Evolutionary conservation across 495 filamentous ascomycete genomes (phyloP), one percentile per base, ranked within the genome.

Genomic region (Oidiodendron maius): DNA sequence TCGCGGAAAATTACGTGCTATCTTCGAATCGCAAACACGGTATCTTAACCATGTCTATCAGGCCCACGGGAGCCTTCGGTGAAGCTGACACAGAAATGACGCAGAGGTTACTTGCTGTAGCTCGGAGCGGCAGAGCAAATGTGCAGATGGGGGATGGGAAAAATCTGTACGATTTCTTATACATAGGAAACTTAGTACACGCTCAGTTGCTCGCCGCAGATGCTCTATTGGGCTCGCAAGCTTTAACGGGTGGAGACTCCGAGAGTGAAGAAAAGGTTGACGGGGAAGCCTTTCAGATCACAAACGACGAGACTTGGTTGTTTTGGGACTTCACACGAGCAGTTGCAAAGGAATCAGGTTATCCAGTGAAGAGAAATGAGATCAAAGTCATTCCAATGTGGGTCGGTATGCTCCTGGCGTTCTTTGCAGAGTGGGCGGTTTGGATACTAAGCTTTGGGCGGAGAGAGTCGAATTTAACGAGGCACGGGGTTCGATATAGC

Each of bases 261-360:
- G n/a, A 32, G 8, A 8, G n/a, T 32, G 66, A 81, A 59, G 86
- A 91, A 67, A 74, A 71, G 24, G 87, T 95, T 10, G 91, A 95
- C 61, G 91, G 91, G 35, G 89, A 96, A 64, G 86, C 87, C 21
- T 97, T 96, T 77, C 78, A 94, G 64, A 81, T 97, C 65, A 96
- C 91, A 52, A 96, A 97, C 64, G 91, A 87, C 58, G 72, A 75
- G 45, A 91, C 91, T 1, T 71, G 93, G 20, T 93, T 91, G 62
- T 97, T 97, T 72, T 97, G 91, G 91, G 91, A 96, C 59, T 84
- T 91, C 58, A 75, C 81, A 35, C 83, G 86, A 34, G 74, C 78
- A 25, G 76, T 89, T 30, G 96, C 89, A 87, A 74, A 70, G 5
- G 69, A 78, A 16, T 79, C 78, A 11, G 79, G 81, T 40, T 75